These are phyloP conservation scores for Diaporthe australafricana DNA, from an alignment of 2,329 filamentous ascomycete genomes.

Conservation along the genomic window DNA sequence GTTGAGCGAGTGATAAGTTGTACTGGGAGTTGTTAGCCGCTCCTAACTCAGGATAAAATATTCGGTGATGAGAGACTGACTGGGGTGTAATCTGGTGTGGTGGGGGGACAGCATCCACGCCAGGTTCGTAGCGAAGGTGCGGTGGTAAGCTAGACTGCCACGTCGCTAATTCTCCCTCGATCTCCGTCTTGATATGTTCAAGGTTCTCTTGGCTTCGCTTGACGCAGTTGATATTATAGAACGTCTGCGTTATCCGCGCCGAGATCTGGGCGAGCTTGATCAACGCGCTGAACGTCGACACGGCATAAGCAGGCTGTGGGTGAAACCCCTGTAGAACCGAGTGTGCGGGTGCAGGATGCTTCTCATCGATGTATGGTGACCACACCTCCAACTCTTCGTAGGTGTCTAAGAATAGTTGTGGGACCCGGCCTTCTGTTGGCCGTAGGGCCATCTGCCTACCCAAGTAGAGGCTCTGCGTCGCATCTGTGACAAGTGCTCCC, in stretches of 20 bases:
- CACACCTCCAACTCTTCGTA: slow-evolving; percentile 9
- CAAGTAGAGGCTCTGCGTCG: slow-evolving; percentile 1
- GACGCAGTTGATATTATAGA: slow-evolving; percentile 7
- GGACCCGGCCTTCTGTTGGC: neutral
- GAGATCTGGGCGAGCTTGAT: neutral
- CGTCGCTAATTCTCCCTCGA: neutral
- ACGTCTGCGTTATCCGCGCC: neutral
- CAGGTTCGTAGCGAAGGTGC: neutral
- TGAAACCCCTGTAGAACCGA: neutral
- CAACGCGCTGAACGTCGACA: neutral
- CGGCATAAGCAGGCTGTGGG: neutral
- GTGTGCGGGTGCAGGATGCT: no score
- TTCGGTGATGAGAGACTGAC: no score
- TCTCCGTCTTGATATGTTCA: neutral
- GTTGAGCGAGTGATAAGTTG: neutral
- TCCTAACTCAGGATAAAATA: no score
- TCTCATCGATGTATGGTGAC: neutral
- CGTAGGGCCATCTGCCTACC: neutral
- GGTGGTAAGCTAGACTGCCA: neutral
- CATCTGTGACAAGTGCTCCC: neutral
- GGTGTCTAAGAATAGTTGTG: neutral
- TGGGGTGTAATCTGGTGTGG: neutral
- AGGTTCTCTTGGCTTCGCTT: neutral
- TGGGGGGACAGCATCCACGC: neutral
- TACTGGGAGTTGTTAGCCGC: neutral